These are phyloP conservation scores for Aureobasidium lini DNA, from an alignment of 2,329 filamentous ascomycete genomes.

Conservation along the genomic window DNA sequence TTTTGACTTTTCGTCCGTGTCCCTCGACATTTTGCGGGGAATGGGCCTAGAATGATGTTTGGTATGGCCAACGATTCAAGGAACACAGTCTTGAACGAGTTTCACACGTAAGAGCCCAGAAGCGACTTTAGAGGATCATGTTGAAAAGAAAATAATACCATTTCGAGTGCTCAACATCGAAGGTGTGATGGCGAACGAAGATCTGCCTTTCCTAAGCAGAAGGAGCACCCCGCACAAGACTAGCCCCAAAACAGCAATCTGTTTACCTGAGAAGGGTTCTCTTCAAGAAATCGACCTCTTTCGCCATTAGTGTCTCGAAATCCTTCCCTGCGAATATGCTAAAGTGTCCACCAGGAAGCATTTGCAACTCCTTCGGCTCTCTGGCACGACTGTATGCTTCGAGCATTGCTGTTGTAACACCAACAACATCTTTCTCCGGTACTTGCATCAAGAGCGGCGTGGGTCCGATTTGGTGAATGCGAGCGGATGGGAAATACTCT, in stretches of 20 bases:
- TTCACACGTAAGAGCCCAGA: too few species aligned
- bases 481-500: constrained; percentile 22
- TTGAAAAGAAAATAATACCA: too few species aligned
- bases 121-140: too few species aligned
- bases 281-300: constrained; percentile 29
- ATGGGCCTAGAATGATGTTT: neutral
- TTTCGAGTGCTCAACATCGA: too few species aligned
- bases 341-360: constrained; percentile 35
- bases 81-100: too few species aligned
- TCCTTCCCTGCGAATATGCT: constrained; percentile 26
- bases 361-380: constrained; percentile 34
- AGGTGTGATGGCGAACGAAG: too few species aligned
- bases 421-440: constrained; percentile 28
- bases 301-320: constrained; percentile 26
- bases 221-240: neutral
- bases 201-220: neutral
- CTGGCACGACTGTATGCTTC: constrained; percentile 30
- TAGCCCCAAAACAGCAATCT: neutral
- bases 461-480: constrained; percentile 32
- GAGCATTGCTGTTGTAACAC: constrained; percentile 29
- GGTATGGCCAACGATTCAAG: neutral
- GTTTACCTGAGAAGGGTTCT: neutral
- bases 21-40: neutral
- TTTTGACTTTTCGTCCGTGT: constrained; percentile 4
- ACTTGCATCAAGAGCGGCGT: constrained; percentile 34